Base-by-base conservation (phyloP, 257 asterid genomes). In the Nicotiana attenuata region DNA sequence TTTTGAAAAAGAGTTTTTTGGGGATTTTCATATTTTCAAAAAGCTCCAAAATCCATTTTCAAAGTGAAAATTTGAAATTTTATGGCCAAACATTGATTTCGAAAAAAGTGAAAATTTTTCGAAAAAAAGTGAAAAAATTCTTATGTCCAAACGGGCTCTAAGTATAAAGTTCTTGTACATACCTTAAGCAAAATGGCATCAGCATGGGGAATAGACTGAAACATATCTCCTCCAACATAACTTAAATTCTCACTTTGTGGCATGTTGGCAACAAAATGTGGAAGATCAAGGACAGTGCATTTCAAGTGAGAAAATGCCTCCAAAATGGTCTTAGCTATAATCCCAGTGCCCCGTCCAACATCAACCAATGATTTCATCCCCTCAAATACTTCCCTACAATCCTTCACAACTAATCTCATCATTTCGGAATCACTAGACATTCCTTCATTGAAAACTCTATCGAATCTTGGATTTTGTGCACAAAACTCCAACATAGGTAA, bases 381-480 rank as follows among this genome's bases (percentile, higher is more conserved):
- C 0, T 86, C 75, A 31, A 88, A 88, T 0, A 82, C 84, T 24
- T 80, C 45, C 17, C 28, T 77, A 29, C 89, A 84, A 19, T 85
- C 81, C 13, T 19, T 80, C 0, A 76, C 33, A 6, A 84, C 52
- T 14, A 82, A 11, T 9, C 80, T 24, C 22, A 82, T 81, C 84
- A 88, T 61, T 28, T 20, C 80, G 24, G 90, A 28, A 76, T 85
- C 87, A n/a, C 87, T 65, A 5, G 86, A 79, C 91, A 85, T 89
- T 16, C 50, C 86, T 50, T 87, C 86, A 20, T 89, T 85, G 41
- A 89, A 83, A 15, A 26, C 31, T 17, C 9, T 22, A 82, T 80
- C 84, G 52, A 83, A 1, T 76, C 63, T 4, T 1, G 86, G 81
- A 16, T 81, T 78, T 2, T 67, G 16, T 11, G 79, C 84, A 26